Evolutionary conservation across 192 early-diverging fungal species (phyloP).

Genomic region (Spizellomyces sp.): DNA sequence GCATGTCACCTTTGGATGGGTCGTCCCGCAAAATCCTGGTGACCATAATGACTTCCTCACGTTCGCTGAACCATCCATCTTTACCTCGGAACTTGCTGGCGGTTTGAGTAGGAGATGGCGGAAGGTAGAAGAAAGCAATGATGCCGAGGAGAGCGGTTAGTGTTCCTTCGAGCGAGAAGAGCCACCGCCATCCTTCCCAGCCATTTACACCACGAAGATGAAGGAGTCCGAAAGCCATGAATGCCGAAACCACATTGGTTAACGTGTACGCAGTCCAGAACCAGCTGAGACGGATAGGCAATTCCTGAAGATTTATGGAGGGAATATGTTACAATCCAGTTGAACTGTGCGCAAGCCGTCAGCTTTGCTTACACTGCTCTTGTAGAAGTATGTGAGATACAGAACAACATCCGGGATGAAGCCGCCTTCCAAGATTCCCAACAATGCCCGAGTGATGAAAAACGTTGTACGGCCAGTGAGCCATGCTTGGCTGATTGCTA

Average conservation of each 20-base stretch:
- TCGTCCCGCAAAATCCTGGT: slow-evolving; percentile 66
- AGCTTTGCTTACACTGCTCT: slow-evolving; percentile 15
- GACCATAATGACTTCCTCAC: slow-evolving; percentile 56
- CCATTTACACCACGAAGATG: slow-evolving; percentile 54
- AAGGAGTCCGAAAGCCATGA: slow-evolving; percentile 59
- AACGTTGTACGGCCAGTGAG: slow-evolving; percentile 42
- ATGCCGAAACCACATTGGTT: slow-evolving; percentile 47
- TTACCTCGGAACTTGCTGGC: slow-evolving; percentile 12
- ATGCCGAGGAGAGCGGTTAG: slow-evolving; percentile 53
- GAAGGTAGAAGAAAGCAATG: slow-evolving; percentile 58
- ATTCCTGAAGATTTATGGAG: slow-evolving; percentile 22
- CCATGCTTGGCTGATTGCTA: slow-evolving; percentile 36
- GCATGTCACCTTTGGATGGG: slow-evolving; percentile 43
- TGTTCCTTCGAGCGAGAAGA: slow-evolving; percentile 66
- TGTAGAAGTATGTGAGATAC: slow-evolving; percentile 59
- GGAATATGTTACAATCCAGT: background rate
- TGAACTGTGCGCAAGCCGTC: background rate
- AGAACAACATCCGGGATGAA: slow-evolving; percentile 50
- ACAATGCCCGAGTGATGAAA: slow-evolving; percentile 50
- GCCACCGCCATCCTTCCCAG: slow-evolving; percentile 68
- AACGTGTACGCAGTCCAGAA: slow-evolving; percentile 49
- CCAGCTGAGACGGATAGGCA: slow-evolving; percentile 50
- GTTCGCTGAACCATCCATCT: slow-evolving; percentile 53
- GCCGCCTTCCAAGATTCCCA: slow-evolving; percentile 59
- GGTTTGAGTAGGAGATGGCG: slow-evolving; percentile 44